Evolutionary conservation across 192 early-diverging fungal species (phyloP).

Genomic region (Martensiomyces pterosporus): DNA sequence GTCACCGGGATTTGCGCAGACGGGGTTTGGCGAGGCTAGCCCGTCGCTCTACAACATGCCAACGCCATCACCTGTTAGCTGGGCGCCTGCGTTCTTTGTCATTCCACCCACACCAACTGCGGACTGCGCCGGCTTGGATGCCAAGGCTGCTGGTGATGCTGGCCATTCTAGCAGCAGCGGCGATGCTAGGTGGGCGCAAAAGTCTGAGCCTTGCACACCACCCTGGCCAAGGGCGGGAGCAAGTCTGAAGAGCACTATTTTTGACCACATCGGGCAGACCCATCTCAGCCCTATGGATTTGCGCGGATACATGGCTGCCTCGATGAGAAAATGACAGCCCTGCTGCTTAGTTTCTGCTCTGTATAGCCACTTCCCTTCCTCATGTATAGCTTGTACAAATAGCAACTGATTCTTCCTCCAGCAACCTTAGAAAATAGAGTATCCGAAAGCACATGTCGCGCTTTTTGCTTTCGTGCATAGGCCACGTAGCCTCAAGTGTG

Average conservation of each 20-base stretch:
- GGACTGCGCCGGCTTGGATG: too few relatives aligned
- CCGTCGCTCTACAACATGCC: constrained; percentile 27
- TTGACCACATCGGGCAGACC: constrained; percentile 43
- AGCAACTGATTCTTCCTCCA: constrained; percentile 1
- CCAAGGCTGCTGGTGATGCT: too few relatives aligned
- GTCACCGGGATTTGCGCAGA: background rate
- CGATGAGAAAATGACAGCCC: constrained; percentile 23
- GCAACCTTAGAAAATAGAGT: too few relatives aligned
- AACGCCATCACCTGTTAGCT: constrained; percentile 23
- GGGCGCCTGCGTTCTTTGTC: constrained; percentile 40
- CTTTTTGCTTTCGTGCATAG: too few relatives aligned
- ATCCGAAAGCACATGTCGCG: too few relatives aligned
- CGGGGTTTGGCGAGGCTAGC: constrained; percentile 39
- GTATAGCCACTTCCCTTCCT: background rate
- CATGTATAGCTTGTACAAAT: background rate
- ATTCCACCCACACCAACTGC: constrained; percentile 33
- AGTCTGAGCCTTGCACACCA: too few relatives aligned
- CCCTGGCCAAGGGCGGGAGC: constrained; percentile 42
- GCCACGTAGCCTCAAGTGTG: too few relatives aligned
- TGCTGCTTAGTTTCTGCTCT: background rate
- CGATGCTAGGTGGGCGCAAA: too few relatives aligned
- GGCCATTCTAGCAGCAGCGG: too few relatives aligned
- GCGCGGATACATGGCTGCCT: constrained; percentile 42
- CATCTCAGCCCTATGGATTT: constrained; percentile 45
- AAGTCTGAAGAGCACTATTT: constrained; percentile 40